These are phyloP conservation scores for Lactarius akahatsu DNA, from an alignment of 768 basidiomycete species.

Conservation along the genomic window DNA sequence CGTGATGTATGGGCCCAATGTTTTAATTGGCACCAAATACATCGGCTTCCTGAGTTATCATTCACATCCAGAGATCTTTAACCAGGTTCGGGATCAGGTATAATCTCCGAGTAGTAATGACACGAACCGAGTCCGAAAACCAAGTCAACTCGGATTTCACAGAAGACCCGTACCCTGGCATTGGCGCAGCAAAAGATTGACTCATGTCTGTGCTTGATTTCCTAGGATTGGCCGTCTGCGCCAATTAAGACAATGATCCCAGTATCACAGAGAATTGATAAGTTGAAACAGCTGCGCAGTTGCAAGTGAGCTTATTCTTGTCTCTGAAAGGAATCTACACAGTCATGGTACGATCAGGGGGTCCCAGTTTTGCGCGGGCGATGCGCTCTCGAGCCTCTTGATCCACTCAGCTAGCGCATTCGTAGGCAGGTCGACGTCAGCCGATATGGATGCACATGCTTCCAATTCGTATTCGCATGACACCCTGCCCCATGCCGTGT, in stretches of 20 bases:
- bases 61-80: constrained; percentile 1
- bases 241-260: constrained; percentile 5
- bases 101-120: not conserved
- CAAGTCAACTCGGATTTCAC: constrained; percentile 8
- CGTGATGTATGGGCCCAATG: not conserved
- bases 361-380: not conserved
- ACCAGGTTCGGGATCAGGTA: not conserved
- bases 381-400: not conserved
- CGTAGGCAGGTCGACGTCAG: not conserved
- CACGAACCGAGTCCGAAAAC: not conserved
- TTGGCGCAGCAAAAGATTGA: constrained; percentile 13
- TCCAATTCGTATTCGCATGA: not conserved
- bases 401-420: not conserved
- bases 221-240: constrained; percentile 18
- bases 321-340: constrained; percentile 9
- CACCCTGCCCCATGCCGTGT: not conserved
- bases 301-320: constrained; percentile 10
- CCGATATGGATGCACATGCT: not conserved
- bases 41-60: not conserved
- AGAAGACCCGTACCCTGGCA: not conserved
- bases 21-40: not conserved
- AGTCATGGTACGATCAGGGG: not conserved
- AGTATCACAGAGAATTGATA: constrained; percentile 15
- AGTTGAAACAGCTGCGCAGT: constrained; percentile 19
- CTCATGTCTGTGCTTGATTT: constrained; percentile 16